These are phyloP conservation scores for Raddia guianensis DNA, from an alignment of 176 grass and related monocot species.

Conservation along the genomic window DNA sequence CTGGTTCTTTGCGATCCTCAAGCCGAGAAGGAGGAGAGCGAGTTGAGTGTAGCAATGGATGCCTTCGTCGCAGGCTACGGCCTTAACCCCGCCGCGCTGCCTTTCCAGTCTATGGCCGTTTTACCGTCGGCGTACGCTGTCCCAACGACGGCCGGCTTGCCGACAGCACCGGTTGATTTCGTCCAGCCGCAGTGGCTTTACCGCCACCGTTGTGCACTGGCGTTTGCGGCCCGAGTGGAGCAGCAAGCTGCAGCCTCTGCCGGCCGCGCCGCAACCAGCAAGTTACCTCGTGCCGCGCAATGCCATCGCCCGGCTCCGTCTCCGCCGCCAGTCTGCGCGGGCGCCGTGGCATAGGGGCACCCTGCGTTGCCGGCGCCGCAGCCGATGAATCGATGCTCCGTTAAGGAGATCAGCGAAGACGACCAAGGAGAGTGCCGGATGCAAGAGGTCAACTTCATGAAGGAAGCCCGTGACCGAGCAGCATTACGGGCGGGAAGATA, in stretches of 20 bases:
- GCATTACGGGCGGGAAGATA: no score
- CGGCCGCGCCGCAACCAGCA: no score
- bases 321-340: no score
- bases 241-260: not conserved
- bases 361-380: not conserved
- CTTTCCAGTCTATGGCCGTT: not conserved
- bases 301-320: no score
- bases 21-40: no score
- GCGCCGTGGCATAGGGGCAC: not conserved
- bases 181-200: not conserved
- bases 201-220: not conserved
- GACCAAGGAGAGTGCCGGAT: no score
- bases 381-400: not conserved
- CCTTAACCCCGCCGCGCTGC: not conserved
- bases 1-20: no score
- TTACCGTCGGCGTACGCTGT: not conserved
- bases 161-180: not conserved
- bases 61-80: no score
- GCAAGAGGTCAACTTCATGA: no score
- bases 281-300: no score
- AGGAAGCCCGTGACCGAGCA: no score
- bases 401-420: not conserved
- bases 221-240: not conserved
- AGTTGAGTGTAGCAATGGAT: not conserved
- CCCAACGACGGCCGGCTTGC: not conserved